Percentiles rank a stretch among this genome's conserved stretches.
Evolutionary conservation across 768 basidiomycete genomes (phyloP).

Genomic region (Trametes villosa): DNA sequence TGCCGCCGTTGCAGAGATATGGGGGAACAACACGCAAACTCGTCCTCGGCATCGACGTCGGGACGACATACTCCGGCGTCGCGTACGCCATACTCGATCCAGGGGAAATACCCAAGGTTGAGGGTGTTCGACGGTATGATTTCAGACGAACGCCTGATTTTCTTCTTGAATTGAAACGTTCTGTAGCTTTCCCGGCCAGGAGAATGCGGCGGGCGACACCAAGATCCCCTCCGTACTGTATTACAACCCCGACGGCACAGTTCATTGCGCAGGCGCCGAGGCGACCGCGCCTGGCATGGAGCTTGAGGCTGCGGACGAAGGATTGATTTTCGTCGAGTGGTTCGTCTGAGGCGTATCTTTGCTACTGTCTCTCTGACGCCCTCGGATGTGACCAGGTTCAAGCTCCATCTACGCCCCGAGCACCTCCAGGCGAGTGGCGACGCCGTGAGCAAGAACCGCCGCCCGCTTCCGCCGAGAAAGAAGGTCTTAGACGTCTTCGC

Average conservation of each 20-base stretch:
- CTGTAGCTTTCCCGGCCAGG: slow-evolving; percentile 46
- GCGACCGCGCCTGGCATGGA: slow-evolving; percentile 44
- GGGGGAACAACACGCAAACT: slow-evolving; percentile 38
- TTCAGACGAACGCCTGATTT: too few relatives aligned
- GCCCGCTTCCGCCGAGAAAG: slow-evolving; percentile 8
- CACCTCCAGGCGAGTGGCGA: slow-evolving; percentile 1
- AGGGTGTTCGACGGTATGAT: slow-evolving; percentile 48
- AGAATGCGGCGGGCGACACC: slow-evolving; percentile 41
- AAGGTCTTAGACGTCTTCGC: slow-evolving; percentile 48
- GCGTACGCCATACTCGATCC: slow-evolving; percentile 47
- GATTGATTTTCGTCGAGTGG: slow-evolving; percentile 25
- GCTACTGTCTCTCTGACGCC: background rate
- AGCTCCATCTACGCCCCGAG: slow-evolving; percentile 23
- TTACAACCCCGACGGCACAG: slow-evolving; percentile 45
- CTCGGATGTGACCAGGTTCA: slow-evolving; percentile 19
- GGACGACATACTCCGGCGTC: slow-evolving; percentile 55
- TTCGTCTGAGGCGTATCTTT: background rate
- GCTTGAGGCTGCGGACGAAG: slow-evolving; percentile 47
- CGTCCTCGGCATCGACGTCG: slow-evolving; percentile 55
- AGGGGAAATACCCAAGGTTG: slow-evolving; percentile 39
- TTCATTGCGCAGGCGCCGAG: slow-evolving; percentile 52
- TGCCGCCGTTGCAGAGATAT: slow-evolving; percentile 4
- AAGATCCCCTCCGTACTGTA: slow-evolving; percentile 55
- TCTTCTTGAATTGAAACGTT: background rate
- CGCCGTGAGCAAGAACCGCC: background rate